Base-by-base conservation (phyloP, 495 filamentous ascomycete species). In the Poronia punctata region DNA sequence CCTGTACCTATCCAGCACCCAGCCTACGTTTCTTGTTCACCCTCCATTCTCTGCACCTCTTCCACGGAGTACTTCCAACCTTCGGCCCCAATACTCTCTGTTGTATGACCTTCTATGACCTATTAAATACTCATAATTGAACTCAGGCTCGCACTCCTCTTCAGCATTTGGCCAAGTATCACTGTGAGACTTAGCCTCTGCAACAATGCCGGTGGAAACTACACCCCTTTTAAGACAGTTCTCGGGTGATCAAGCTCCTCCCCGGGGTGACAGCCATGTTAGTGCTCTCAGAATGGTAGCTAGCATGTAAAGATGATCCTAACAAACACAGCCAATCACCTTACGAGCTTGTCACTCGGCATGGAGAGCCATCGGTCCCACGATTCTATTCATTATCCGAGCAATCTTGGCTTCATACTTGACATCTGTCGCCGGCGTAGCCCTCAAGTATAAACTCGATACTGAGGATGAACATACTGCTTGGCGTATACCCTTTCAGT, bases 321-420 rank as follows among this genome's bases (percentile, higher is more conserved):
- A 63, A 47, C 9, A 6, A 2, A 7, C 25, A 12, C 38, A 72
- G 60, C 57, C 70, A 3, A 71, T 74, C 41, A 72, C 69, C 43
- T 58, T 71, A 21, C 65, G 70, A 28, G 65, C 65, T 19, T 74
- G 70, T 45, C 72, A 75, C 41, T 74, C 73, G 6, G 62, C 69
- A 37, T 75, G 69, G 63, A 27, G 44, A 18, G 49, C 42, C 23
- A 52, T 76, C 36, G 57, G 52, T 40, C 71, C 75, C 52, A 60
- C 52, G 33, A 20, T 43, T 22, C 54, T 78, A 39, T 45, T 66
- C 27, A 43, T 47, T 29, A 40, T 71, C 8, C 65, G 72, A 25
- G 11, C 60, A 3, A 48, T 70, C 27, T 30, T 71, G n/a, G 48
- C 61, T 19, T 22, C 40, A 3, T 78, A 74, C 49, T 49, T 76